phyloP scores from a whole-genome alignment of 164 flowering plant genomes.

The Platanus orientalis region DNA sequence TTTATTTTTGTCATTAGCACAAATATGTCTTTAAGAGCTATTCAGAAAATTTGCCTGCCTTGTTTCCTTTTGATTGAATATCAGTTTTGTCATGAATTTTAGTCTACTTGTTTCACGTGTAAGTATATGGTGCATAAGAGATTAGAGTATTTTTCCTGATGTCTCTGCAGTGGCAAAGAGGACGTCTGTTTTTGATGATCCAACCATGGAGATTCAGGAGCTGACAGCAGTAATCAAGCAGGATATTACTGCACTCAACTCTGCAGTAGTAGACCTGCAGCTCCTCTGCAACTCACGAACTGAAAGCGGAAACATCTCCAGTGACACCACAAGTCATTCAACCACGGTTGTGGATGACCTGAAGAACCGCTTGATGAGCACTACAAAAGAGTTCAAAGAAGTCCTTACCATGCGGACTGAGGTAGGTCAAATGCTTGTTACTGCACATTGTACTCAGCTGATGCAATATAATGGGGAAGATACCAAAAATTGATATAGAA shows the following conservation, averaged over 20 bases:
- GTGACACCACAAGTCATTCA: slow-evolving; percentile 83
- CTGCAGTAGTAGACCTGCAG: slow-evolving; percentile 94
- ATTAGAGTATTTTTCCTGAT: slow-evolving; percentile 5
- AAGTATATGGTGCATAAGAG: not conserved
- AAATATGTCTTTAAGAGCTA: not conserved
- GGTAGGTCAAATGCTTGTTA: slow-evolving; percentile 32
- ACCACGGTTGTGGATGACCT: slow-evolving; percentile 91
- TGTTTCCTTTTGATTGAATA: not conserved
- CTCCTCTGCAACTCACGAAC: slow-evolving; percentile 70
- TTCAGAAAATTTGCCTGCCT: not conserved
- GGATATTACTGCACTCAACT: slow-evolving; percentile 89
- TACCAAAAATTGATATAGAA: no score
- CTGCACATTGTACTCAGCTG: no score
- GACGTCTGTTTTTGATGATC: slow-evolving; percentile 97
- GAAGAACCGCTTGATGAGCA: slow-evolving; percentile 84
- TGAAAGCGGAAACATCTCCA: slow-evolving; percentile 65
- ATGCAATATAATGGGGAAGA: no score
- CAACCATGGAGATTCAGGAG: slow-evolving; percentile 91
- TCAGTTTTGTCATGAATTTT: not conserved
- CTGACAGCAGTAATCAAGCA: slow-evolving; percentile 93
- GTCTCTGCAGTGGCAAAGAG: slow-evolving; percentile 84
- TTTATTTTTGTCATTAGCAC: no score
- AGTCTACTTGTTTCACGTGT: not conserved
- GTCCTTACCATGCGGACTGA: slow-evolving; percentile 97
- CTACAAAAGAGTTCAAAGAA: slow-evolving; percentile 97